A percentile compares a stretch with the other conserved stretches of the same genome.
phyloP scores from a whole-genome alignment of 2,329 filamentous ascomycete genomes.

The Penicillium verrucosum region DNA sequence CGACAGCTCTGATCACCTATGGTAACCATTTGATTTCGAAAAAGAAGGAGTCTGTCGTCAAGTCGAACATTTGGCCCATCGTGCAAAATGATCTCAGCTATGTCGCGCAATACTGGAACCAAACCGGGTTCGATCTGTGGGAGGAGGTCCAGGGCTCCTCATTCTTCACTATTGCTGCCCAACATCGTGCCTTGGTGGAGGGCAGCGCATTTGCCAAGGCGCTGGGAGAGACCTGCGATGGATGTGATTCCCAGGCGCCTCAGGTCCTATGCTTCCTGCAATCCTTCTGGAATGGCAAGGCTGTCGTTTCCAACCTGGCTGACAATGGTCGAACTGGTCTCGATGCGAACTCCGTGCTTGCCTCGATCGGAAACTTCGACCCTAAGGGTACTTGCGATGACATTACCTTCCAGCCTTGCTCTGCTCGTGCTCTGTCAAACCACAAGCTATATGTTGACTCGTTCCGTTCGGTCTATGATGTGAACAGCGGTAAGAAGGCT shows the following conservation, averaged over 20 bases:
- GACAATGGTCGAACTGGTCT: background rate
- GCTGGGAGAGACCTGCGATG: background rate
- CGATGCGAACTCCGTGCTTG: background rate
- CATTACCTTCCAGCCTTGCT: background rate
- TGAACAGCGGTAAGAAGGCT: background rate
- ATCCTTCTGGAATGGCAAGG: background rate
- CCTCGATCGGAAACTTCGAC: background rate
- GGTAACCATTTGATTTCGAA: background rate
- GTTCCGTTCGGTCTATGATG: background rate
- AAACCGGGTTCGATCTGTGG: slow-evolving; percentile 18
- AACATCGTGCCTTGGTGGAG: slow-evolving; percentile 8
- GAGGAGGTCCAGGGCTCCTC: slow-evolving; percentile 14
- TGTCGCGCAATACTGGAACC: slow-evolving; percentile 17
- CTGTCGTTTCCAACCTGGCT: background rate
- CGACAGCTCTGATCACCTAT: background rate
- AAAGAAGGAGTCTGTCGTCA: background rate
- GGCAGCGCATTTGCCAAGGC: background rate
- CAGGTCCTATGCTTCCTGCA: background rate
- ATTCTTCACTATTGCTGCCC: slow-evolving; percentile 16
- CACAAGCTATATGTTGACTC: background rate
- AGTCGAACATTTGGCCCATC: background rate
- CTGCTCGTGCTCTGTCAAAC: background rate
- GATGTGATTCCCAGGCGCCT: background rate
- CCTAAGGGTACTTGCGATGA: background rate
- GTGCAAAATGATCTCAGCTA: slow-evolving; percentile 14